Percentiles rank a stretch among this genome's conserved stretches.
These are phyloP conservation scores for Penicillium vulpinum DNA, from an alignment of 2,329 filamentous ascomycete genomes.

Conservation along the genomic window DNA sequence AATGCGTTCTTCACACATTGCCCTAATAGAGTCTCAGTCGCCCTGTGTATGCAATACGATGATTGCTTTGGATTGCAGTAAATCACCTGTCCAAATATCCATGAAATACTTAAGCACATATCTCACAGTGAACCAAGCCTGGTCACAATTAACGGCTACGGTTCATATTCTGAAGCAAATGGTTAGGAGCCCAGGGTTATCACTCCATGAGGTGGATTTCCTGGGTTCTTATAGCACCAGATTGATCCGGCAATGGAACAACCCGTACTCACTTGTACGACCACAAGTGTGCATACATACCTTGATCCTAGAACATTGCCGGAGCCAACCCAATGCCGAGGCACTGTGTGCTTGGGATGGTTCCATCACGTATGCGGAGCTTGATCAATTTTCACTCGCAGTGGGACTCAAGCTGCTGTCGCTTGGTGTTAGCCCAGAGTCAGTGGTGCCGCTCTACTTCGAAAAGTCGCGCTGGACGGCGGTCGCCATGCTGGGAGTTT, in stretches of 20 bases:
- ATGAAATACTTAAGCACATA: background rate
- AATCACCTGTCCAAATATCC: background rate
- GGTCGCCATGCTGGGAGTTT: constrained; percentile 11
- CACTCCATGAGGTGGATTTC: background rate
- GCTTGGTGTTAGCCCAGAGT: constrained; percentile 8
- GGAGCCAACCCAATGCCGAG: constrained; percentile 2
- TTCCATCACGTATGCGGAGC: constrained; percentile 9
- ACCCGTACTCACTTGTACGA: background rate
- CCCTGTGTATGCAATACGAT: background rate
- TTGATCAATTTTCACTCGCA: background rate
- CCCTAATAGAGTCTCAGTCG: background rate
- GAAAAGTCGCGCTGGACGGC: constrained; percentile 12
- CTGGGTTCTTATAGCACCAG: background rate
- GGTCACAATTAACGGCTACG: background rate
- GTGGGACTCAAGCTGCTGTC: background rate
- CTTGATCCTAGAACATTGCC: constrained; percentile 2
- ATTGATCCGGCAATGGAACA: background rate
- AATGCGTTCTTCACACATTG: background rate
- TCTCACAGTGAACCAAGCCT: background rate
- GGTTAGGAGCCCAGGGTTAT: background rate
- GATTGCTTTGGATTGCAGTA: background rate
- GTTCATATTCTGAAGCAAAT: background rate
- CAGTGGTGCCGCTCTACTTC: constrained; percentile 9
- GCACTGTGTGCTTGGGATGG: constrained; percentile 23
- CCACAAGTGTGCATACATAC: constrained; percentile 1